phyloP scores from a whole-genome alignment of 345 rosid genomes.

The Pugionium dolabratum region DNA sequence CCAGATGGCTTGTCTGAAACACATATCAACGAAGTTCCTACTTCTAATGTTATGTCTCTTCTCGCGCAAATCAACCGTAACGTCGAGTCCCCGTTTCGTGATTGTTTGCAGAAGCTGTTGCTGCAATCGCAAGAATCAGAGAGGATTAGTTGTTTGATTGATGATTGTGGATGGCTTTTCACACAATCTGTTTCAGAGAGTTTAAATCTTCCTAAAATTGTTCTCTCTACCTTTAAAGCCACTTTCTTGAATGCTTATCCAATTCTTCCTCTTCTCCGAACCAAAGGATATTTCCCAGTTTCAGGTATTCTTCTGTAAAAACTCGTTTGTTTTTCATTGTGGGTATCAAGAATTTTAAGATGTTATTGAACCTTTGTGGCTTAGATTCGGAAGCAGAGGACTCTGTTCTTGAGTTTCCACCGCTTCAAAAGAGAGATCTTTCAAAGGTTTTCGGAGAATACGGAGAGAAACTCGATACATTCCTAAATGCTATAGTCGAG shows the following conservation, averaged over 20 bases:
- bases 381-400: constrained; percentile 39
- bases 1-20: constrained; percentile 38
- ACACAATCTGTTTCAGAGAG: constrained; percentile 39
- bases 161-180: constrained; percentile 41
- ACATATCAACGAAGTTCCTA: constrained; percentile 12
- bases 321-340: too few species aligned
- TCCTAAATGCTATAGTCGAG: neutral
- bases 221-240: constrained; percentile 36
- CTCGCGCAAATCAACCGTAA: constrained; percentile 31
- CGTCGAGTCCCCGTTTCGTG: constrained; percentile 25
- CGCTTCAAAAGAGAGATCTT: constrained; percentile 38
- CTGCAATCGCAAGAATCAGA: constrained; percentile 20
- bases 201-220: constrained; percentile 30
- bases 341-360: neutral
- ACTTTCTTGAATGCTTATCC: constrained; percentile 37
- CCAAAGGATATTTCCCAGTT: constrained; percentile 28
- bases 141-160: constrained; percentile 33
- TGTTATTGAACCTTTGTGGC: constrained; percentile 1
- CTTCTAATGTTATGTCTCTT: constrained; percentile 32
- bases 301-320: constrained; percentile 19
- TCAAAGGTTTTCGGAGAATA: neutral
- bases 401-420: constrained; percentile 32
- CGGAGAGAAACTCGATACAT: constrained; percentile 25
- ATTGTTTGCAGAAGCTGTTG: constrained; percentile 32
- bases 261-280: constrained; percentile 29